A percentile compares a stretch with the other conserved stretches of the same genome.
phyloP scores from a whole-genome alignment of 495 filamentous ascomycete genomes.

The Aspergillus steynii region DNA sequence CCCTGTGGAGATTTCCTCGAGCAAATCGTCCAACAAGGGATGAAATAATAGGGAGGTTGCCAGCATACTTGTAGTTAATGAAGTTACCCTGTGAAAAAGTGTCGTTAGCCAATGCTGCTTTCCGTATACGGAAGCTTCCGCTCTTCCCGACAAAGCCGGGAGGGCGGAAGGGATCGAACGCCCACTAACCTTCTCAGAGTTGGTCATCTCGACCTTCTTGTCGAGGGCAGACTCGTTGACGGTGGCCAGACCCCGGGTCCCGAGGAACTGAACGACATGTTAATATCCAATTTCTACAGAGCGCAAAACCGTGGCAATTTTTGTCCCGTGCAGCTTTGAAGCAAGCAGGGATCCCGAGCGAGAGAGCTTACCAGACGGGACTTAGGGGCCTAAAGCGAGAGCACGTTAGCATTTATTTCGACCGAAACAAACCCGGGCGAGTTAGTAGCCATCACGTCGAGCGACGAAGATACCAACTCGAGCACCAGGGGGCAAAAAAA shows the following conservation, averaged over 20 bases:
- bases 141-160: conserved; percentile 13
- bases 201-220: conserved; percentile 82
- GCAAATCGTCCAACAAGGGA: not conserved
- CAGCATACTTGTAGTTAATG: conserved; percentile 73
- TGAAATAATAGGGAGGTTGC: conserved; percentile 7
- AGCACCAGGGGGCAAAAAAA: not conserved
- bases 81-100: conserved; percentile 58
- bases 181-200: conserved; percentile 63
- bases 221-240: conserved; percentile 62
- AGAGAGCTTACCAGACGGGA: conserved; percentile 54
- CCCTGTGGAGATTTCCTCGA: not conserved
- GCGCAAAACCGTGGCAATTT: not conserved
- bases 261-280: conserved; percentile 42
- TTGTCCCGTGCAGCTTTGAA: not conserved
- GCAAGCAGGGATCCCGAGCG: conserved; percentile 14
- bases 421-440: conserved; percentile 6
- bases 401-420: conserved; percentile 26
- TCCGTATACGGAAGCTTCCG: conserved; percentile 9
- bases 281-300: conserved; percentile 20
- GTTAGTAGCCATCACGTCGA: conserved; percentile 6
- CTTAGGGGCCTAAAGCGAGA: conserved; percentile 42
- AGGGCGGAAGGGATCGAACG: conserved; percentile 6
- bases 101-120: conserved; percentile 22
- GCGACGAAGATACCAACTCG: conserved; percentile 4
- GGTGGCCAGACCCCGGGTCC: conserved; percentile 60